A percentile compares a stretch with the other conserved stretches of the same genome.
Conservation (phyloP, 345 rosid genomes). For the Geranium brycei region DNA sequence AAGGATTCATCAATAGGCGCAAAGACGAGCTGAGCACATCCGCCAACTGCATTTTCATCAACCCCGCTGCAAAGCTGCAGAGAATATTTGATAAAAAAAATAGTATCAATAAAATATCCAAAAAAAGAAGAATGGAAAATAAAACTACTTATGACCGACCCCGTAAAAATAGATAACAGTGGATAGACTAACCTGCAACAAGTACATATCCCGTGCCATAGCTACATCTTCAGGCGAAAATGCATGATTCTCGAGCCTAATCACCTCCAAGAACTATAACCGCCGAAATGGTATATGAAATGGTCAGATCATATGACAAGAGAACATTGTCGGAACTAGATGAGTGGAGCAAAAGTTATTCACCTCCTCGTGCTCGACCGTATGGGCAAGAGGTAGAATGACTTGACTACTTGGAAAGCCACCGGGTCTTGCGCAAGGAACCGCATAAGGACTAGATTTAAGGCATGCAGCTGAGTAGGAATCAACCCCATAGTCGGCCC, state of each 20-base stretch:
- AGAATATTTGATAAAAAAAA: not conserved
- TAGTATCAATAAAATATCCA: not conserved
- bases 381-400: slow-evolving; percentile 84
- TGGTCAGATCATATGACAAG: not conserved
- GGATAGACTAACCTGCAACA: slow-evolving; percentile 55
- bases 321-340: not conserved
- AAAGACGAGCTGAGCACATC: slow-evolving; percentile 92
- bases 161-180: not conserved
- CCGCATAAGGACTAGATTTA: slow-evolving; percentile 65
- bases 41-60: slow-evolving; percentile 79
- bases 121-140: not conserved
- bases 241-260: slow-evolving; percentile 78
- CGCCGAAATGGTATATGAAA: not conserved
- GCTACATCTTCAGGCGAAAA: slow-evolving; percentile 84
- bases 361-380: slow-evolving; percentile 94
- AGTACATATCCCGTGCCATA: slow-evolving; percentile 77
- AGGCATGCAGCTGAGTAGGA: slow-evolving; percentile 77
- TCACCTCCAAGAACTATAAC: slow-evolving; percentile 74
- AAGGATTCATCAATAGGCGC: slow-evolving; percentile 94
- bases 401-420: slow-evolving; percentile 88
- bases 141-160: too few relatives aligned
- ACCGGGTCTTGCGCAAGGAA: slow-evolving; percentile 74
- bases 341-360: not conserved
- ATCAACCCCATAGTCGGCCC: slow-evolving; percentile 95
- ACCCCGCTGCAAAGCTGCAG: slow-evolving; percentile 78